These are phyloP conservation scores for Penicillium turbatum DNA, from an alignment of 495 filamentous ascomycete species.

Conservation along the genomic window DNA sequence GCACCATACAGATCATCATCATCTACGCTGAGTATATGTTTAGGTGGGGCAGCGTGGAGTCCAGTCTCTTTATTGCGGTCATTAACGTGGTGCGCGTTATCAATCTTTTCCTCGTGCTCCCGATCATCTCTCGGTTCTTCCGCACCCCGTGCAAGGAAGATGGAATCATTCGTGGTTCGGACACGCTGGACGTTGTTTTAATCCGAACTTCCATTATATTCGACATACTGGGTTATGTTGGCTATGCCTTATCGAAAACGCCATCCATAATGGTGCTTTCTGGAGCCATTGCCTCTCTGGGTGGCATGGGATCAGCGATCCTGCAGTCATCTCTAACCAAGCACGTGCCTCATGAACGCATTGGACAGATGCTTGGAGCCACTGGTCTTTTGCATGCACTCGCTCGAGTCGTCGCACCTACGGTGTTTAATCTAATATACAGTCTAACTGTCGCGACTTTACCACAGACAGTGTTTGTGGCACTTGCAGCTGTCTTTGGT, in stretches of 20 bases:
- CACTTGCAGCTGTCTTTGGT: constrained; percentile 61
- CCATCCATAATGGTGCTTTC: constrained; percentile 57
- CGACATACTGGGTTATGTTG: constrained; percentile 70
- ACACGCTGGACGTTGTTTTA: constrained; percentile 68
- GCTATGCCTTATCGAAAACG: constrained; percentile 61
- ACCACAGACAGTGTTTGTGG: constrained; percentile 78
- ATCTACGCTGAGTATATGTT: constrained; percentile 78
- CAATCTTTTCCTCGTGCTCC: constrained; percentile 69
- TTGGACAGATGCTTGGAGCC: constrained; percentile 82
- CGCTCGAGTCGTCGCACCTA: constrained; percentile 71
- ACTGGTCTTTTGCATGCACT: constrained; percentile 80
- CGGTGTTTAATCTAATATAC: constrained; percentile 81
- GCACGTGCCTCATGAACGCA: constrained; percentile 75
- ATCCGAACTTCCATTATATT: constrained; percentile 74
- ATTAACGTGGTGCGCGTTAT: constrained; percentile 70
- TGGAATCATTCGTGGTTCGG: constrained; percentile 63
- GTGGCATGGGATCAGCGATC: constrained; percentile 79
- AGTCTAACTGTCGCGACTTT: constrained; percentile 71
- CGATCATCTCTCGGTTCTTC: constrained; percentile 64
- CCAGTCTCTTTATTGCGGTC: constrained; percentile 69
- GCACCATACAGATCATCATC: constrained; percentile 69
- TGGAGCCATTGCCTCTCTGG: constrained; percentile 68
- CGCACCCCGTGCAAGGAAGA: constrained; percentile 43
- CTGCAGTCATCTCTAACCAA: constrained; percentile 82
- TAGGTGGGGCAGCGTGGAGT: constrained; percentile 73